phyloP scores from a whole-genome alignment of 768 basidiomycete genomes.

The Boletus rubroflammeus region DNA sequence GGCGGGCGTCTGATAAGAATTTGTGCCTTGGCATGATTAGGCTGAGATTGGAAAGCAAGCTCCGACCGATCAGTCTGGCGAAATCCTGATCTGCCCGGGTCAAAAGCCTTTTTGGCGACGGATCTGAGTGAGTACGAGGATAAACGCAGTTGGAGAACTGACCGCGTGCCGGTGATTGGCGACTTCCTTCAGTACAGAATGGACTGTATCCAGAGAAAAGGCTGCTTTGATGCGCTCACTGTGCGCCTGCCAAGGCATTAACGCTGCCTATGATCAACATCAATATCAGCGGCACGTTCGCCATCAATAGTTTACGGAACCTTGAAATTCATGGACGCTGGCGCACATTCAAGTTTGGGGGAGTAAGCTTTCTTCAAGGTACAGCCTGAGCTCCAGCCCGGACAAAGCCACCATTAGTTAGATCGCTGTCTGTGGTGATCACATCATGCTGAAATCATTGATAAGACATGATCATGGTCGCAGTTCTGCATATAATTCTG shows the following conservation, averaged over 20 bases:
- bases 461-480: not conserved
- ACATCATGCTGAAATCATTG: not conserved
- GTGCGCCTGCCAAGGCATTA: not conserved
- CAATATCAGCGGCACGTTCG: not conserved
- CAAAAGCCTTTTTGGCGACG: not conserved
- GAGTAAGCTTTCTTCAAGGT: not conserved
- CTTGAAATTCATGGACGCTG: not conserved
- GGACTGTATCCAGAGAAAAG: not conserved
- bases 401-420: not conserved
- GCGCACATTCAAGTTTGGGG: not conserved
- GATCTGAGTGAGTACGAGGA: not conserved
- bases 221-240: not conserved
- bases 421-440: not conserved
- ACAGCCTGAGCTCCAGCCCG: not conserved
- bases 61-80: constrained; percentile 7
- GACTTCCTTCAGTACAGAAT: too few species aligned
- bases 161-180: not conserved
- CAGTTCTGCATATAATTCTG: not conserved
- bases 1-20: constrained; percentile 17
- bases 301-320: not conserved
- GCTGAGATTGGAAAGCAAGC: not conserved
- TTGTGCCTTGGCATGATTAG: not conserved
- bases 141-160: not conserved
- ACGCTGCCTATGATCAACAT: not conserved
- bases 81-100: constrained; percentile 18